Evolutionary conservation across 129 eudicot genomes (phyloP), one percentile per base, ranked within the genome.

Genomic region (sunflower (Helianthus annuus)): DNA sequence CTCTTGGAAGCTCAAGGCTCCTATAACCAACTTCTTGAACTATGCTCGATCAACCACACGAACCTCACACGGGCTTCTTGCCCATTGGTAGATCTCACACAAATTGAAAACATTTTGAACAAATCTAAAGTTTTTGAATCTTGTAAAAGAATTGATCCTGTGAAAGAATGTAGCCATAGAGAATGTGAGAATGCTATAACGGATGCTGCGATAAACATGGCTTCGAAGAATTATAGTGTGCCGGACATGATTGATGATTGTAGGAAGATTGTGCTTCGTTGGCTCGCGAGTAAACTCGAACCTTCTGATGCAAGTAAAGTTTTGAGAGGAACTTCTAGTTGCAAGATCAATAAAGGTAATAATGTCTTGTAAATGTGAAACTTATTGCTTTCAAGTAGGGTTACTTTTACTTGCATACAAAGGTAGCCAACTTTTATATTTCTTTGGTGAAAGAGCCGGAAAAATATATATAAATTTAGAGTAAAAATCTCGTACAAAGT

Each of bases 241-340:
- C 24, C 78, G 8, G 62, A 46, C 68, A 22, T 59, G 65, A 62
- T 80, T 24, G 79, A 69, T 77, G 92, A 86, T 72, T 86, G 96
- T 78, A 82, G 55, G 73, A 71, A 57, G 34, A 82, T 86, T 52
- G 83, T 89, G 29, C 66, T 79, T 49, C 66, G 86, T 46, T 86
- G 87, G 96, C 54, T 89, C 57, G 83, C 86, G 3, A 77, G 87
- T 40, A 85, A 82, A 68, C 77, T 86, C 64, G 77, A 82, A 8
- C 52, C 80, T 14, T 22, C 84, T 39, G n/a, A 69, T 57, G 89
- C 89, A 66, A 86, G 69, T 45, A 76, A 56, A 58, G 75, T 82
- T 58, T 52, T 89, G 48, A 73, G 96, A 49, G 89, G 81, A 69
- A 78, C 86, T 56, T 86, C 89, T n/a, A 82, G 80, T 64, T 89